Conservation (phyloP, 257 asterid species). For the Salvia rosmarinus region DNA sequence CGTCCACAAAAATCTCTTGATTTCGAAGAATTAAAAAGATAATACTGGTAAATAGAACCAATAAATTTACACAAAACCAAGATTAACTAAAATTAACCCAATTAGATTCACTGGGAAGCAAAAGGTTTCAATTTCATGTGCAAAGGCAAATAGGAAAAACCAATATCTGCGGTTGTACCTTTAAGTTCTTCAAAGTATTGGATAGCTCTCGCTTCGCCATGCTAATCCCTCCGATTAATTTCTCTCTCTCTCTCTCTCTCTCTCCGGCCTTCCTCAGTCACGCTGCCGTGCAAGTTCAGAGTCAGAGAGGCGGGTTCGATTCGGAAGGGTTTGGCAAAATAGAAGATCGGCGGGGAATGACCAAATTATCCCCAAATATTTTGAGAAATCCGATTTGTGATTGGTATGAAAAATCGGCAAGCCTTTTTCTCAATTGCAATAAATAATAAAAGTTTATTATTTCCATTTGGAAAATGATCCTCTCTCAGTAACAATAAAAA, state of each 20-base stretch:
- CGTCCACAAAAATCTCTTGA: conserved; percentile 10
- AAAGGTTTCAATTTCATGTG: neutral
- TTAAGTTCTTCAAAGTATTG: conserved; percentile 79
- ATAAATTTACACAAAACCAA: conserved; percentile 9
- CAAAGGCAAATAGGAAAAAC: neutral
- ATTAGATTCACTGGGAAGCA: neutral
- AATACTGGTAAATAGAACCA: neutral
- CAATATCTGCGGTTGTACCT: conserved; percentile 45
- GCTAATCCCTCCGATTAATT: conserved; percentile 11
- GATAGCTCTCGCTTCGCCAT: conserved; percentile 94
- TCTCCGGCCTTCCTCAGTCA: neutral
- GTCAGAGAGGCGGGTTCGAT: conserved; percentile 26
- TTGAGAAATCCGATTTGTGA: neutral
- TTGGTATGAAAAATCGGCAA: neutral
- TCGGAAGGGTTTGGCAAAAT: conserved; percentile 34
- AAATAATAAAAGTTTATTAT: too few relatives aligned
- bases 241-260: conserved; percentile 10
- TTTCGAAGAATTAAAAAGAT: conserved; percentile 14
- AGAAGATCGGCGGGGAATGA: neutral
- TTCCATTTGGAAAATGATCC: too few relatives aligned
- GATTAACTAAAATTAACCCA: conserved; percentile 20
- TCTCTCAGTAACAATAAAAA: too few relatives aligned
- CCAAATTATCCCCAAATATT: conserved; percentile 25
- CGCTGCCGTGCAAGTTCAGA: neutral
- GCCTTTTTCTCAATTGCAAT: too few relatives aligned